Conservation (phyloP, 1,139 yeast genomes). For the Scheffersomyces parashehatae region DNA sequence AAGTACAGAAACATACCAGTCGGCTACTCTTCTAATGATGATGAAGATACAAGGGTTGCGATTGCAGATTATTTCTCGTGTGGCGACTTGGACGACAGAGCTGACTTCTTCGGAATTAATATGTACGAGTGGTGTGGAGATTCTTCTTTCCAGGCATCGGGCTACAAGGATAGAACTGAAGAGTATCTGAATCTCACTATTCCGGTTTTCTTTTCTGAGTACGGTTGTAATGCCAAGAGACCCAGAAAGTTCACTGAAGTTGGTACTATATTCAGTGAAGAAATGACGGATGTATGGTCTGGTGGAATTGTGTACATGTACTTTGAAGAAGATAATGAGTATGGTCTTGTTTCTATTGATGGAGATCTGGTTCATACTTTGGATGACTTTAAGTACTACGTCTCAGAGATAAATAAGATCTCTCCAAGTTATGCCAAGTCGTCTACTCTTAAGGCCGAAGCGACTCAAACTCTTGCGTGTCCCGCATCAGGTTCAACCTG, state of each 20-base stretch:
- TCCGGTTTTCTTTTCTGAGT: constrained; percentile 89
- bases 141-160: constrained; percentile 63
- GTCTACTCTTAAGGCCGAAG: constrained; percentile 12
- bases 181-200: constrained; percentile 71
- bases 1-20: constrained; percentile 76
- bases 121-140: constrained; percentile 96
- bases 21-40: constrained; percentile 90
- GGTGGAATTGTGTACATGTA: constrained; percentile 83
- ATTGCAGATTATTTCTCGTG: constrained; percentile 85
- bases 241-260: constrained; percentile 80
- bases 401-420: constrained; percentile 45
- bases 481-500: constrained; percentile 31
- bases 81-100: constrained; percentile 59
- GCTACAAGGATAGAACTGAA: constrained; percentile 71
- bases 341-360: constrained; percentile 65
- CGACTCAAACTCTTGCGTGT: constrained; percentile 38
- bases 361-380: constrained; percentile 42
- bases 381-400: constrained; percentile 58
- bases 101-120: constrained; percentile 92
- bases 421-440: constrained; percentile 30
- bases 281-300: constrained; percentile 36
- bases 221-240: constrained; percentile 75
- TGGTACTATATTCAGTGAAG: constrained; percentile 54
- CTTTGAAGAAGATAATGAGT: constrained; percentile 63
- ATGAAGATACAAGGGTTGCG: constrained; percentile 63